Evolutionary conservation across 495 filamentous ascomycete genomes (phyloP), one percentile per base, ranked within the genome.

Genomic region (Pseudomonodictys pantanalensis): DNA sequence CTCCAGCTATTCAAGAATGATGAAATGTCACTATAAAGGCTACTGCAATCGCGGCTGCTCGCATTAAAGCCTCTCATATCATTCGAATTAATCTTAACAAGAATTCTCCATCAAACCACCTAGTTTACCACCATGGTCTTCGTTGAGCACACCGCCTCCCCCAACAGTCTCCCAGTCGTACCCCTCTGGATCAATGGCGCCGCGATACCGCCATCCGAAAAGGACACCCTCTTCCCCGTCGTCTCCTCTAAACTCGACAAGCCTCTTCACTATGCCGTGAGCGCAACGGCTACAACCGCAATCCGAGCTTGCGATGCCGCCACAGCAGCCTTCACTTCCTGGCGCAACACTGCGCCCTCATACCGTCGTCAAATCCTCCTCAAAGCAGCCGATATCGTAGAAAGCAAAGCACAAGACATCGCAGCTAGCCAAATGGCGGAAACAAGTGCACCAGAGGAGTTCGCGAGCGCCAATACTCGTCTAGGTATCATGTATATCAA

Each of bases 171-270:
- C 35, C 52, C 52, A 29, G 64, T 68, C 47, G 76, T 88, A n/a
- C 89, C 89, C 41, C 83, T 92, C 63, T 77, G 85, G 55, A 87
- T 92, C 74, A 82, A 85, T 60, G 85, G 85, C 71, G 76, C 85
- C 66, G 83, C 87, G 48, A 71, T 82, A 43, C 72, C 3, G 4
- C 4, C 76, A 47, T 69, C 82, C 46, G 73, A 75, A 45, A 80
- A 80, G 22, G 66, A 79, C 15, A 76, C 76, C 51, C 84, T 79
- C 17, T 92, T 89, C 74, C 78, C 84, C 33, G 82, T 95, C 47
- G 72, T 73, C 47, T 83, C 77, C 49, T 90, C 91, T 3, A 71
- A 74, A 4, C 84, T 84, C 3, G 79, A 79, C 49, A 74, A 85
- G 64, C 69, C 83, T 0, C 66, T 88, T 9, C 82, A 87, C 68